Evolutionary conservation across 176 grass and related monocot genomes (phyloP).

Genomic region (Otatea glauca): DNA sequence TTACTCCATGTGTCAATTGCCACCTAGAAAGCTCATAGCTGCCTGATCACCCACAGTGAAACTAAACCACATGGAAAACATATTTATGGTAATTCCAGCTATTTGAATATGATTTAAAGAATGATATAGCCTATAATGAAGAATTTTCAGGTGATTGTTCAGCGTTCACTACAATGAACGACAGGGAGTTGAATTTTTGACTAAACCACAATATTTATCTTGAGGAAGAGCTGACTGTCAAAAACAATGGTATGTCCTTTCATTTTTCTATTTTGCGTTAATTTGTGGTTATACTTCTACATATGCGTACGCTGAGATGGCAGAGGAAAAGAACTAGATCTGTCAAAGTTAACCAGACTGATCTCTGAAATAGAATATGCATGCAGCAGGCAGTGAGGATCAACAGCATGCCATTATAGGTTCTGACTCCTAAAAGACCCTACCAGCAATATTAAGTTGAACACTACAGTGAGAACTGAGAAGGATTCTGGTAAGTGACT

Average conservation of each 20-base stretch:
- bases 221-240: background rate
- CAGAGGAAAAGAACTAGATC: background rate
- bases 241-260: background rate
- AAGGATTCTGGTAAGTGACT: background rate
- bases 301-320: too few relatives aligned
- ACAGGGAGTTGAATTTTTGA: background rate
- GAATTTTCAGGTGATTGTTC: too few relatives aligned
- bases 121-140: background rate
- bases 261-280: background rate
- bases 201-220: background rate
- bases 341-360: background rate
- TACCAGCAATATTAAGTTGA: background rate
- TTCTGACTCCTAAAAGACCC: background rate
- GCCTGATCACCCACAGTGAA: background rate
- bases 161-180: too few relatives aligned
- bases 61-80: background rate
- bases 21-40: background rate
- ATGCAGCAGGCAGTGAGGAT: background rate
- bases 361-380: conserved; percentile 4
- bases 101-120: background rate
- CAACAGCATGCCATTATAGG: conserved; percentile 3
- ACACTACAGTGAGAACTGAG: background rate
- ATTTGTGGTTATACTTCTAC: too few relatives aligned
- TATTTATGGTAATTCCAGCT: background rate
- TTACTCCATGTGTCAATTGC: conserved; percentile 25